Evolutionary conservation across 805 yeast genomes (phyloP).

Genomic region (Saturnispora dispora): DNA sequence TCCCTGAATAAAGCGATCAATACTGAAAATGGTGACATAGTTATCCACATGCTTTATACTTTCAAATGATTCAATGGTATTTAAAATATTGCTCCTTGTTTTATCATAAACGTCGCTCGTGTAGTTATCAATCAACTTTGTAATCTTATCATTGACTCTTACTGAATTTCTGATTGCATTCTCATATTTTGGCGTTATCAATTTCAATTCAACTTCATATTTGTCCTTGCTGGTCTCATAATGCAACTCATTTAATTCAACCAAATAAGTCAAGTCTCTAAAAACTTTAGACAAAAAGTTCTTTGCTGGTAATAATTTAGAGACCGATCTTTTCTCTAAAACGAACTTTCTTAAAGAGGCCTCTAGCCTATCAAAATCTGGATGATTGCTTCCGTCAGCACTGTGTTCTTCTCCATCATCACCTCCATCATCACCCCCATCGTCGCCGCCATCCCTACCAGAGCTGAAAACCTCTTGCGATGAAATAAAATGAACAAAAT

Average conservation of each 20-base stretch:
- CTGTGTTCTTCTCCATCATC: slow-evolving; percentile 19
- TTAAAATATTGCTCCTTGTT: slow-evolving; percentile 46
- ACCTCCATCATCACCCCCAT: slow-evolving; percentile 14
- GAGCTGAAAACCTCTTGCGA: slow-evolving; percentile 40
- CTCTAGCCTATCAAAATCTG: slow-evolving; percentile 77
- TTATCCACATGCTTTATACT: slow-evolving; percentile 51
- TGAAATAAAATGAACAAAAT: slow-evolving; percentile 88
- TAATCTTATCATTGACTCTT: slow-evolving; percentile 49
- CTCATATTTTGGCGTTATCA: slow-evolving; percentile 58
- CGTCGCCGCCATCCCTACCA: slow-evolving; percentile 25
- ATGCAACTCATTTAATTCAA: slow-evolving; percentile 52
- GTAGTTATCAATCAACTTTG: slow-evolving; percentile 51
- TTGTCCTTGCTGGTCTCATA: slow-evolving; percentile 41
- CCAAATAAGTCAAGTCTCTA: slow-evolving; percentile 51
- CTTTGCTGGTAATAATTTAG: slow-evolving; percentile 88
- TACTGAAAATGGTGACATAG: slow-evolving; percentile 28
- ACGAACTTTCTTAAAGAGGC: slow-evolving; percentile 78
- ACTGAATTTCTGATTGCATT: slow-evolving; percentile 42
- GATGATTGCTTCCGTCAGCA: slow-evolving; percentile 23
- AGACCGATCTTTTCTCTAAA: slow-evolving; percentile 77
- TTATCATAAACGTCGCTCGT: slow-evolving; percentile 50
- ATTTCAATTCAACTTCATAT: slow-evolving; percentile 40
- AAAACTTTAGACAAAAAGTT: slow-evolving; percentile 69
- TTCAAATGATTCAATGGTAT: slow-evolving; percentile 31
- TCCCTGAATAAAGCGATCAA: slow-evolving; percentile 58